Evolutionary conservation across 1,284 basidiomycete species (phyloP).

Genomic region (Pulchroboletus neoregius): DNA sequence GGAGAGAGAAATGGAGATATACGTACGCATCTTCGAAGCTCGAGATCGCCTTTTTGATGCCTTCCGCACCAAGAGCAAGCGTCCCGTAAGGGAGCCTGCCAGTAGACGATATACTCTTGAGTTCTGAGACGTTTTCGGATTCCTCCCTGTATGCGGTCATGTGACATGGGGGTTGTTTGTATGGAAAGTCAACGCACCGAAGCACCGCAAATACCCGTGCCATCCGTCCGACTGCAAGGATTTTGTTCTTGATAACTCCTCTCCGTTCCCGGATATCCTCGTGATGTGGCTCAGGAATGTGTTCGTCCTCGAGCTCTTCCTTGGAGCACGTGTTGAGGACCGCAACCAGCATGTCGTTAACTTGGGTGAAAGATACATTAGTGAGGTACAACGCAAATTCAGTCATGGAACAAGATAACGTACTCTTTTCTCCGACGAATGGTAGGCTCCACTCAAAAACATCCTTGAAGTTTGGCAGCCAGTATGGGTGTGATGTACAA

Average conservation of each 20-base stretch:
- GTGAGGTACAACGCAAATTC: not conserved
- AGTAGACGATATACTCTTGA: constrained; percentile 85
- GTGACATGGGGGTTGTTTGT: not conserved
- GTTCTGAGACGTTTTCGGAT: constrained; percentile 94
- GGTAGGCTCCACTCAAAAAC: constrained; percentile 90
- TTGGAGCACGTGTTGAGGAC: constrained; percentile 92
- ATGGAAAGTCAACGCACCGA: constrained; percentile 53
- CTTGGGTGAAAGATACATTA: constrained; percentile 36
- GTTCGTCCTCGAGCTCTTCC: constrained; percentile 86
- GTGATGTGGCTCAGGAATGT: constrained; percentile 36
- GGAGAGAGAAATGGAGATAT: not conserved
- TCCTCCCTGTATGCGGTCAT: constrained; percentile 69
- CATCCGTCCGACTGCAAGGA: constrained; percentile 95
- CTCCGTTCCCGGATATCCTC: constrained; percentile 70
- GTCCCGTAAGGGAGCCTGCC: constrained; percentile 80
- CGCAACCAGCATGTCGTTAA: constrained; percentile 94
- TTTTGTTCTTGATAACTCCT: constrained; percentile 93
- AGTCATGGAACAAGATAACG: constrained; percentile 30
- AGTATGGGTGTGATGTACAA: constrained; percentile 92
- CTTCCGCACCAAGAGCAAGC: constrained; percentile 87
- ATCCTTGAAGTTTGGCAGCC: constrained; percentile 93
- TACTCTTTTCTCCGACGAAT: constrained; percentile 93
- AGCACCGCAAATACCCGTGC: constrained; percentile 91
- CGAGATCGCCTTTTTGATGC: constrained; percentile 91
- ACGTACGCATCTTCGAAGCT: constrained; percentile 94